A percentile compares a stretch with the other conserved stretches of the same genome.
phyloP scores from a whole-genome alignment of 176 grass and related monocot genomes.

The Aegilops bicornis region DNA sequence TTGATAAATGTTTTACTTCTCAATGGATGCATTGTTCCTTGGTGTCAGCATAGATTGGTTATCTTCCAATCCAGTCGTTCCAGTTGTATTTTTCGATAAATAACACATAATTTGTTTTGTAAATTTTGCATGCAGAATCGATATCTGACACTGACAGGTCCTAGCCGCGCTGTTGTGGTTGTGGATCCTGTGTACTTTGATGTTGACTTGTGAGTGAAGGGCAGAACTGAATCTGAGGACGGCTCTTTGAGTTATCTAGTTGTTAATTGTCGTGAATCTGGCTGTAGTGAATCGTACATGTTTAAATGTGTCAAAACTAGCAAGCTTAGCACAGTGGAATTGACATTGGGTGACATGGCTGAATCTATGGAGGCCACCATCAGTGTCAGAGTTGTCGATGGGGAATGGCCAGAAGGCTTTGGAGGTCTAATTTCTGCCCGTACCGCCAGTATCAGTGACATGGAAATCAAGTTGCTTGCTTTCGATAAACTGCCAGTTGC shows the following conservation, averaged over 20 bases:
- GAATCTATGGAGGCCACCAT: constrained; percentile 24
- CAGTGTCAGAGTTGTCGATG: not conserved
- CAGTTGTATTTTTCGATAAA: not conserved
- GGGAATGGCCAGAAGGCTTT: constrained; percentile 17
- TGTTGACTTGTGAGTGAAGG: constrained; percentile 1
- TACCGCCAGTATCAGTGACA: not conserved
- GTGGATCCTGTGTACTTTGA: not conserved
- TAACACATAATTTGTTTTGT: not conserved
- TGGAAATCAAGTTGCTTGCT: not conserved
- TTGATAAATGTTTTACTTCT: not conserved
- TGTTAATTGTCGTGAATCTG: not conserved
- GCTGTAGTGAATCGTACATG: not conserved
- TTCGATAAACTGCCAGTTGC: not conserved
- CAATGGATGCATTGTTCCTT: not conserved
- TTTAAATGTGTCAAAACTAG: not conserved
- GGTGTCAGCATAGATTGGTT: not conserved
- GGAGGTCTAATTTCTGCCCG: not conserved
- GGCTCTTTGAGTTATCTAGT: constrained; percentile 1
- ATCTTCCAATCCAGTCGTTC: not conserved
- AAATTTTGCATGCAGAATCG: constrained; percentile 19
- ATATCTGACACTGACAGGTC: constrained; percentile 19
- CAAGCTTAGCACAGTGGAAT: constrained; percentile 18
- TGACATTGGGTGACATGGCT: not conserved
- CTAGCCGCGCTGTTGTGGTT: constrained; percentile 2
- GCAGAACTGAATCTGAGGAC: constrained; percentile 2